These are phyloP conservation scores for Lecanicillium sp. DNA, from an alignment of 2,329 filamentous ascomycete species.

Conservation along the genomic window DNA sequence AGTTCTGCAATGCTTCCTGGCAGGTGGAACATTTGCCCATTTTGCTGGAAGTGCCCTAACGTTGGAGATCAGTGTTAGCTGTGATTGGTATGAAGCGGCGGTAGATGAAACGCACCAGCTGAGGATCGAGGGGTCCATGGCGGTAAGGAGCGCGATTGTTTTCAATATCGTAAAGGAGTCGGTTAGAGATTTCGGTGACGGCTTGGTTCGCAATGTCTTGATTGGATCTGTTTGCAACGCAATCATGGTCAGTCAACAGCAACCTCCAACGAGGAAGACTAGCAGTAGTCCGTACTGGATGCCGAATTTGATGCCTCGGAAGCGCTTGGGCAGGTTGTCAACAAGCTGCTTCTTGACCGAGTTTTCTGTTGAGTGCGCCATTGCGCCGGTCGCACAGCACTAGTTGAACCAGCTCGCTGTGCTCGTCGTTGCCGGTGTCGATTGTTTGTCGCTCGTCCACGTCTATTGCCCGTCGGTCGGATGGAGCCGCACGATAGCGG, in stretches of 20 bases:
- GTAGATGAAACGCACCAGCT: slow-evolving; percentile 45
- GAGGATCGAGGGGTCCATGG: slow-evolving; percentile 81
- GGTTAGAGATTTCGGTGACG: slow-evolving; percentile 89
- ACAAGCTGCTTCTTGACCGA: slow-evolving; percentile 78
- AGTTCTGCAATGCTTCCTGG: slow-evolving; percentile 69
- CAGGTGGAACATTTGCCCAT: slow-evolving; percentile 74
- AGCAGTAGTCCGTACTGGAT: slow-evolving; percentile 67
- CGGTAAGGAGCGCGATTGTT: slow-evolving; percentile 67
- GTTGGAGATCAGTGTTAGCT: slow-evolving; percentile 4
- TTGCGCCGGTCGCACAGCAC: slow-evolving; percentile 1
- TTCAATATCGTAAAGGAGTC: slow-evolving; percentile 85
- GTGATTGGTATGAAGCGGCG: not conserved
- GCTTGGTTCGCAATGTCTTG: slow-evolving; percentile 94
- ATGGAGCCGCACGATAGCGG: too few relatives aligned
- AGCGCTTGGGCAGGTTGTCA: slow-evolving; percentile 82
- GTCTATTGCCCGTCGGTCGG: too few relatives aligned
- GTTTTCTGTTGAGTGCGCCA: slow-evolving; percentile 18
- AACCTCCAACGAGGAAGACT: not conserved
- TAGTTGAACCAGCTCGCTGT: too few relatives aligned
- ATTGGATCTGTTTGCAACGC: slow-evolving; percentile 56
- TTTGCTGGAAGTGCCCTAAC: slow-evolving; percentile 76
- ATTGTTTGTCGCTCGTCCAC: too few relatives aligned
- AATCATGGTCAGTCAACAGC: not conserved
- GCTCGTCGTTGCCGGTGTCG: too few relatives aligned
- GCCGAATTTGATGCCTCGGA: slow-evolving; percentile 89